These are phyloP conservation scores for Peterozyma xylosa DNA, from an alignment of 805 yeast species.

Conservation along the genomic window DNA sequence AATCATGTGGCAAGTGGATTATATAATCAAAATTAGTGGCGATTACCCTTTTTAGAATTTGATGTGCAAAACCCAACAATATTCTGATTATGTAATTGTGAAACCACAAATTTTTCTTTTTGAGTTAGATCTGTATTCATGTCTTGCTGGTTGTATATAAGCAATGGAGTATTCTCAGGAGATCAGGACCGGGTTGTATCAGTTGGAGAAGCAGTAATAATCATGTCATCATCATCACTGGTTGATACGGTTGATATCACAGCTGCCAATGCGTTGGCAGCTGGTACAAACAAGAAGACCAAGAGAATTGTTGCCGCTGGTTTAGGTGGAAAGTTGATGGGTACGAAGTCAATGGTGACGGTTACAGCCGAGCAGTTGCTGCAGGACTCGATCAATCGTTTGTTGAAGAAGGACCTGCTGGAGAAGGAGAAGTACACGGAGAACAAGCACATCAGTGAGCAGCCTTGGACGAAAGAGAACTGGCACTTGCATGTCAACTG, in stretches of 20 bases:
- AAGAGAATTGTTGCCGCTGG: slow-evolving; percentile 76
- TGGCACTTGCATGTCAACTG: slow-evolving; percentile 76
- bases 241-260: slow-evolving; percentile 48
- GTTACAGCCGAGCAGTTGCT: slow-evolving; percentile 58
- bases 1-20: no score
- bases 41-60: no score
- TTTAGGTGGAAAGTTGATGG: slow-evolving; percentile 71
- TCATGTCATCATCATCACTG: slow-evolving; percentile 2
- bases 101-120: no score
- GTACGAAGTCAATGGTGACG: slow-evolving; percentile 53
- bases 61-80: no score
- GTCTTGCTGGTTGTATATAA: no score
- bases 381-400: slow-evolving; percentile 39
- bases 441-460: slow-evolving; percentile 60
- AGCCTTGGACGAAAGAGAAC: slow-evolving; percentile 67
- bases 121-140: no score
- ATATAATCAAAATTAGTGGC: no score
- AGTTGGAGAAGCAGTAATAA: no score
- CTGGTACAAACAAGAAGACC: slow-evolving; percentile 67
- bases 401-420: slow-evolving; percentile 35
- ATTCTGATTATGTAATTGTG: no score
- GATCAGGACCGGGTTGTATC: no score
- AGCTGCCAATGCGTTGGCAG: slow-evolving; percentile 70
- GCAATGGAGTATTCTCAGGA: no score
- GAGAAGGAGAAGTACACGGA: slow-evolving; percentile 32